phyloP scores from a whole-genome alignment of 106 monocot species.

The Gastrodia elata region DNA sequence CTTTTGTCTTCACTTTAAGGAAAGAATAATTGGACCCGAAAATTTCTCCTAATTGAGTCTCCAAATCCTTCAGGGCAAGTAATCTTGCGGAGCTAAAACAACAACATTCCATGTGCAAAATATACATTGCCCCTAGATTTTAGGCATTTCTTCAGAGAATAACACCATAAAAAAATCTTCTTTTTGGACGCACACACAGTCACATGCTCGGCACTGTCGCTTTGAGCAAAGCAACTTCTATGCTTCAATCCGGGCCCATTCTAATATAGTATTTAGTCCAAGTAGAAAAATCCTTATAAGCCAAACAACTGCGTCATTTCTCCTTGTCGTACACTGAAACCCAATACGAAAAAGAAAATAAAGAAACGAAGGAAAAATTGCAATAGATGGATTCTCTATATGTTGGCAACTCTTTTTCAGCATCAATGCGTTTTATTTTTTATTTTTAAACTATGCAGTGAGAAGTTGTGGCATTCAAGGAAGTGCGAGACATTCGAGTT shows the following conservation, averaged over 20 bases:
- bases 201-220: background rate
- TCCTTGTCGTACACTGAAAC: background rate
- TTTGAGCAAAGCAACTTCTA: background rate
- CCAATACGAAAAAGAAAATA: no score
- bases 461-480: no score
- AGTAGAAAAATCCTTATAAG: background rate
- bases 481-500: no score
- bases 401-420: no score
- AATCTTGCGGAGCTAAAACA: background rate
- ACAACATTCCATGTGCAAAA: background rate
- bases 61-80: background rate
- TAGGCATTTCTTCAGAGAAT: background rate
- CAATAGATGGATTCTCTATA: no score
- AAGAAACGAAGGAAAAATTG: no score
- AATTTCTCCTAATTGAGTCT: background rate
- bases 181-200: background rate
- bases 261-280: background rate
- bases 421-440: no score
- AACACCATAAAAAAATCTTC: background rate
- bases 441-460: no score
- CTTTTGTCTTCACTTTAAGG: no score
- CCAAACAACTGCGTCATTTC: background rate
- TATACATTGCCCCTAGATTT: background rate
- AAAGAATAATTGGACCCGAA: no score
- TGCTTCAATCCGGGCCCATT: background rate